Evolutionary conservation across 192 early-diverging fungal genomes (phyloP), one percentile per base, ranked within the genome.

Genomic region (Coemansia pectinata): DNA sequence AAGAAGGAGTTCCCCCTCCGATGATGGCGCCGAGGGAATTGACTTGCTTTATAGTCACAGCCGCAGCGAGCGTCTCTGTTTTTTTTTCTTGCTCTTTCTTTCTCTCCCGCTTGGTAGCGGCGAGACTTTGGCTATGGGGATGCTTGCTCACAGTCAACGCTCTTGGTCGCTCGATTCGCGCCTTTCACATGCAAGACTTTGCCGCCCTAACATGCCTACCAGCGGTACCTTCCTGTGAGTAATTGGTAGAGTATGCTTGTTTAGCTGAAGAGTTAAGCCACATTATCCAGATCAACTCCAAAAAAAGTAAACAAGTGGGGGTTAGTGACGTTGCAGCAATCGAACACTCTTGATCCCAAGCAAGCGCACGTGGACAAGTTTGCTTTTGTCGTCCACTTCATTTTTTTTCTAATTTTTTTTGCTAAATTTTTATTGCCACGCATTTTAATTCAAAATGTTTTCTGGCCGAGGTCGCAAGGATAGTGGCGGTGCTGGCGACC

Each of bases 381-480:
- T 36, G n/a, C 47, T 11, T 42, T 23, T 31, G 15, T 34, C 23
- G 31, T 17, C 21, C 7, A 9, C 55, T 7, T 44, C 41, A 14
- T 14, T n/a, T 38, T 34, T 34, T 5, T 8, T 47, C 27, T 11
- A 21, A 47, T 27, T 58, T n/a, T 65, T 36, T 39, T 48, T 2
- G 12, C n/a, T 21, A 25, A 36, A 58, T 59, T 25, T 19, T 15
- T 17, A 9, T 34, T 21, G 25, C 14, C 15, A 29, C 48, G 7
- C 48, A 23, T 50, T 55, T 17, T 12, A 36, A 5, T 62, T 25
- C 36, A 12, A 5, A 38, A 70, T 70, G 68, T 70, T 70, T 62
- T 23, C 59, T 39, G 17, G 45, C 45, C 45, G 45, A 62, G 38
- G 61, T 38, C 65, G 48, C 63, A 71, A 40, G 34, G 48, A 27